These are phyloP conservation scores for Backusella mclennaniae DNA, from an alignment of 192 early-diverging fungal species.

Conservation along the genomic window DNA sequence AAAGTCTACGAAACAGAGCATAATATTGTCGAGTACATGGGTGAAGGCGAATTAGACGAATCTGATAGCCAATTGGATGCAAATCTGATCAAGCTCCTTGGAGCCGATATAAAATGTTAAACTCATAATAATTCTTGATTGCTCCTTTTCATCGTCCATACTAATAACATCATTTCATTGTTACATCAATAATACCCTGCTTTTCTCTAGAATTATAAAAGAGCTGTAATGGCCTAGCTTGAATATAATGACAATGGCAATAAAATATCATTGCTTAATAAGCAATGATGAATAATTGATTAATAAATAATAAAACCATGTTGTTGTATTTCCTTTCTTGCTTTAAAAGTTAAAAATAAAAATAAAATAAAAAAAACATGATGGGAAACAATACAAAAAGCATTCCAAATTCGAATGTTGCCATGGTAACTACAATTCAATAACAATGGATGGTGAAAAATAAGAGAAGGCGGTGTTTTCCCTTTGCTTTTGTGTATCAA, in stretches of 20 bases:
- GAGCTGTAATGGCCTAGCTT: neutral
- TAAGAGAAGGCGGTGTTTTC: neutral
- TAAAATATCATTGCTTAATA: neutral
- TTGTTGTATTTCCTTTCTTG: neutral
- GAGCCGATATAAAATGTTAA: neutral
- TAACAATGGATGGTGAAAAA: too few relatives aligned
- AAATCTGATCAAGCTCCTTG: neutral
- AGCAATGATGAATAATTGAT: too few relatives aligned
- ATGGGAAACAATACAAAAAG: too few relatives aligned
- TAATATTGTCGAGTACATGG: slow-evolving; percentile 68
- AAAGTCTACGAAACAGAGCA: slow-evolving; percentile 67
- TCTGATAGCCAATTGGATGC: neutral
- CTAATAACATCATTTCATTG: neutral
- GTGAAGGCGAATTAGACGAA: slow-evolving; percentile 36
- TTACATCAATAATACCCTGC: neutral
- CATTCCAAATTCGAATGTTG: neutral
- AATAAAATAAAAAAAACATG: neutral
- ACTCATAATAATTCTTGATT: neutral
- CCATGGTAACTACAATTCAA: neutral
- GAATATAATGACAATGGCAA: neutral
- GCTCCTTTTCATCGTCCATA: neutral
- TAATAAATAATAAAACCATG: too few relatives aligned
- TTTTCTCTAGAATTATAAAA: neutral
- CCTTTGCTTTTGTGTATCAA: neutral
- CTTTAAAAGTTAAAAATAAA: too few relatives aligned